Conservation (phyloP, 495 filamentous ascomycete species). For the Aspergillus sclerotioniger region DNA sequence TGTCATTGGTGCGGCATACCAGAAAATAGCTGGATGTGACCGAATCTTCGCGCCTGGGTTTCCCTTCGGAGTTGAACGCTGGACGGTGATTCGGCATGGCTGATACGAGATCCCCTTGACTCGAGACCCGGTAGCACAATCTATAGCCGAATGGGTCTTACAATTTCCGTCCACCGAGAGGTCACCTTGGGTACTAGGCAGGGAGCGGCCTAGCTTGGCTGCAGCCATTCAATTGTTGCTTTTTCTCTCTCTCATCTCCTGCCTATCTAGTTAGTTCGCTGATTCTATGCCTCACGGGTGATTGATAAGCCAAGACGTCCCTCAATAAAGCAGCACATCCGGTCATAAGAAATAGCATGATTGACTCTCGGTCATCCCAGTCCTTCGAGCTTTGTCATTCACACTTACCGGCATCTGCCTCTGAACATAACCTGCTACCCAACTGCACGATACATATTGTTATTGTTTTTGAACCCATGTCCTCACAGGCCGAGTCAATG, state of each 20-base stretch:
- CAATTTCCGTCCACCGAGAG: conserved; percentile 9
- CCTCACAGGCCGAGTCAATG: conserved; percentile 16
- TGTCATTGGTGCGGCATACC: conserved; percentile 20
- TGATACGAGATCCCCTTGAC: conserved; percentile 18
- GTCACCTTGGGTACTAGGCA: conserved; percentile 16
- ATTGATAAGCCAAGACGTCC: conserved; percentile 3
- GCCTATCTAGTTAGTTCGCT: background rate
- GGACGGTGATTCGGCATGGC: conserved; percentile 18
- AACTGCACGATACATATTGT: background rate
- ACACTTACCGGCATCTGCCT: background rate
- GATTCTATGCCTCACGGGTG: background rate
- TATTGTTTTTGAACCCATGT: conserved; percentile 18
- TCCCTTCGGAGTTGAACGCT: conserved; percentile 12
- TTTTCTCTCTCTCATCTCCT: conserved; percentile 5
- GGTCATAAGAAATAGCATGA: background rate
- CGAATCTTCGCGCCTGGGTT: conserved; percentile 14
- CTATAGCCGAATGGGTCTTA: conserved; percentile 13
- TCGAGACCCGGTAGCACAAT: conserved; percentile 22
- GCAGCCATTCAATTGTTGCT: conserved; percentile 5
- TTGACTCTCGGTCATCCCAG: background rate
- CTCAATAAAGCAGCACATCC: background rate
- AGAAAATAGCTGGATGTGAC: conserved; percentile 18
- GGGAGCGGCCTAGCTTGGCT: conserved; percentile 19
- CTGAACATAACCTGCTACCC: background rate
- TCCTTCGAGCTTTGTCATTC: background rate